phyloP scores from a whole-genome alignment of 1,284 basidiomycete genomes.

The Peniophora sp. region DNA sequence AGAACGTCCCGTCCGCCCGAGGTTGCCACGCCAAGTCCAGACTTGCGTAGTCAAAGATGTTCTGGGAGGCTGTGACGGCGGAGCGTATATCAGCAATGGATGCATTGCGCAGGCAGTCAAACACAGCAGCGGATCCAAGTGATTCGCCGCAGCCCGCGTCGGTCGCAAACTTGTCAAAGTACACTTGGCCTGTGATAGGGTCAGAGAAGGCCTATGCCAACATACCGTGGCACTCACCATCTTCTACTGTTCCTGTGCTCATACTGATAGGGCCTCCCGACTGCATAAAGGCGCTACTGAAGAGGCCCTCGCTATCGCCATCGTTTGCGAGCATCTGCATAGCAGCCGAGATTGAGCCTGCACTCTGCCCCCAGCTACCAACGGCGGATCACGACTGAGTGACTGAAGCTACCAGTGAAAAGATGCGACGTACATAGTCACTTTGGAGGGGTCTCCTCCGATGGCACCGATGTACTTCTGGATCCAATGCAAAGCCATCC shows the following conservation, averaged over 20 bases:
- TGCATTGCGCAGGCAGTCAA: conserved; percentile 19
- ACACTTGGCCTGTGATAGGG: conserved; percentile 12
- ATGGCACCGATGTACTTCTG: conserved; percentile 33
- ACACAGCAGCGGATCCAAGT: conserved; percentile 11
- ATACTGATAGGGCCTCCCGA: conserved; percentile 27
- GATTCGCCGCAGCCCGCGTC: neutral
- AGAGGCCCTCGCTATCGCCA: conserved; percentile 23
- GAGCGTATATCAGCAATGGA: conserved; percentile 20
- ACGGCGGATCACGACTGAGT: too few species aligned
- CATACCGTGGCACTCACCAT: conserved; percentile 16
- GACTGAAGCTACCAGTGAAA: neutral
- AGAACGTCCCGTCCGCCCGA: conserved; percentile 20
- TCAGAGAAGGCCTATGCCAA: neutral
- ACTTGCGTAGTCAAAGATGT: conserved; percentile 4
- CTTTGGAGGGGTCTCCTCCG: conserved; percentile 33
- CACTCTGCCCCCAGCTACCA: conserved; percentile 37
- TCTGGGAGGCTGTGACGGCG: conserved; percentile 20
- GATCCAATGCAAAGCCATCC: conserved; percentile 26
- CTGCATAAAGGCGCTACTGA: conserved; percentile 27
- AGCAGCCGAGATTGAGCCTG: conserved; percentile 28
- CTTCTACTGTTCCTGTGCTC: conserved; percentile 21
- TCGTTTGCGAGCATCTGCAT: conserved; percentile 24
- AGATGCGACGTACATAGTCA: conserved; percentile 19
- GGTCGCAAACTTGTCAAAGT: conserved; percentile 16
- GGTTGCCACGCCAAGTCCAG: conserved; percentile 18